Percentiles rank a stretch among this genome's conserved stretches.
phyloP scores from a whole-genome alignment of 176 grass and related monocot species.

The Hordeum marinum region DNA sequence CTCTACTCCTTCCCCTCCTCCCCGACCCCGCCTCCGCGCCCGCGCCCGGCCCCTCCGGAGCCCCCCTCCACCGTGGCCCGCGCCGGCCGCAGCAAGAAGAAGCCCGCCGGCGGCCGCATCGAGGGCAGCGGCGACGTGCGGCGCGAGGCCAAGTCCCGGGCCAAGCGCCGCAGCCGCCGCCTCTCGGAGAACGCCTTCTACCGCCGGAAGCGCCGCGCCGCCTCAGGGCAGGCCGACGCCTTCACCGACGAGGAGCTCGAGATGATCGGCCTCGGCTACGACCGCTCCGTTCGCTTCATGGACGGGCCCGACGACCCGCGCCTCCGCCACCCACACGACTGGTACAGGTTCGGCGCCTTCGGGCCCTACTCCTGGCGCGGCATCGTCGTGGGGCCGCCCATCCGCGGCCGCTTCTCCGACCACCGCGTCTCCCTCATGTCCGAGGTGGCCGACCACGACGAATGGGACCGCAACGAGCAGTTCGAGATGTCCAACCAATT shows the following conservation, averaged over 20 bases:
- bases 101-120: constrained; percentile 53
- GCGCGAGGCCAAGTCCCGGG: constrained; percentile 65
- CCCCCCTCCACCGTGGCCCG: constrained; percentile 28
- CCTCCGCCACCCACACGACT: constrained; percentile 83
- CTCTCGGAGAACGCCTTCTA: constrained; percentile 84
- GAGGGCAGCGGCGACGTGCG: constrained; percentile 71
- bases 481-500: constrained; percentile 82
- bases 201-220: constrained; percentile 53
- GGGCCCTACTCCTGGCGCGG: constrained; percentile 95
- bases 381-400: constrained; percentile 83
- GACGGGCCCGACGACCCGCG: constrained; percentile 73
- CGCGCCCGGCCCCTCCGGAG: constrained; percentile 9
- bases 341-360: constrained; percentile 87
- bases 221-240: constrained; percentile 38
- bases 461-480: constrained; percentile 74
- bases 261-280: constrained; percentile 87
- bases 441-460: constrained; percentile 69
- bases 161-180: constrained; percentile 62
- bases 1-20: constrained; percentile 24
- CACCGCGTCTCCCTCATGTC: constrained; percentile 76
- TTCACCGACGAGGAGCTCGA: constrained; percentile 86
- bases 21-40: constrained; percentile 20
- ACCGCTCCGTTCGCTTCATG: constrained; percentile 90
- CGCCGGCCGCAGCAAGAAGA: constrained; percentile 89
- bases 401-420: constrained; percentile 88